A percentile compares a stretch with the other conserved stretches of the same genome.
Evolutionary conservation across 2,329 filamentous ascomycete species (phyloP).

Genomic region (Fusarium citri): DNA sequence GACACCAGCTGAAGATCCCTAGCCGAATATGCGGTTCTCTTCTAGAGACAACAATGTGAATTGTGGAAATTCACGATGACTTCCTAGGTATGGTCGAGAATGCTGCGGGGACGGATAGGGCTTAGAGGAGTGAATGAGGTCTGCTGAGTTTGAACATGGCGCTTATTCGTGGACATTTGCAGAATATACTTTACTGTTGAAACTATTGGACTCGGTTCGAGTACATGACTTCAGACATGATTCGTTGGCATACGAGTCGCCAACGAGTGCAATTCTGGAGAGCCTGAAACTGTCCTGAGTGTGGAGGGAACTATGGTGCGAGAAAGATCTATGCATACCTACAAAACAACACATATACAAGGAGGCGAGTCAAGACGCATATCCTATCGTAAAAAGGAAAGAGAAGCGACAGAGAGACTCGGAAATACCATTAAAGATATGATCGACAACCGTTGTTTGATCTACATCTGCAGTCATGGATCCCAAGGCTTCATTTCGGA

Average conservation of each 20-base stretch:
- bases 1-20: constrained; percentile 27
- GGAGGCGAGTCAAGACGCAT: constrained; percentile 1
- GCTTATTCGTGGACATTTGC: constrained; percentile 10
- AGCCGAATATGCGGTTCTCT: constrained; percentile 7
- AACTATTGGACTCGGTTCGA: neutral
- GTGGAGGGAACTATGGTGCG: neutral
- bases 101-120: neutral
- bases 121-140: neutral
- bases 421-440: constrained; percentile 6
- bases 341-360: constrained; percentile 7
- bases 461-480: constrained; percentile 2
- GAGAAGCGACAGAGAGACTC: neutral
- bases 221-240: neutral
- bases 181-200: neutral
- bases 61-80: constrained; percentile 11
- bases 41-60: neutral
- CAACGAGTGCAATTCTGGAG: neutral
- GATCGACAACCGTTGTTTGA: constrained; percentile 32
- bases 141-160: constrained; percentile 27
- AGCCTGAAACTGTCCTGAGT: neutral
- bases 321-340: neutral
- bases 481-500: constrained; percentile 14
- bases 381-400: neutral
- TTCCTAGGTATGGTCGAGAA: constrained; percentile 23
- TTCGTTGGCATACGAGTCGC: neutral